Conservation (phyloP, 2,329 filamentous ascomycete species). For the Rhinocladiella similis region DNA sequence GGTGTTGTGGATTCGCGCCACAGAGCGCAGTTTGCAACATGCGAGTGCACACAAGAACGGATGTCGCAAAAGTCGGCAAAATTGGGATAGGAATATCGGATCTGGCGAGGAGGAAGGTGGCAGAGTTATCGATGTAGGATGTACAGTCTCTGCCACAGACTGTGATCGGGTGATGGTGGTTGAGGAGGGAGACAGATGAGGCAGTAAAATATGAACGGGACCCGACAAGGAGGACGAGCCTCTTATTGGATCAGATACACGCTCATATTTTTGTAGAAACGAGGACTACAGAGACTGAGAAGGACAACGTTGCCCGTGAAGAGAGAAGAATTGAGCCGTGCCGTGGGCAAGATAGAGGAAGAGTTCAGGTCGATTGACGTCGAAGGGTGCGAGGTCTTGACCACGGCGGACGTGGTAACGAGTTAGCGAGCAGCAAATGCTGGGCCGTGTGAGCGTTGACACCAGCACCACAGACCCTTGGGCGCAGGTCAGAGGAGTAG, state of each 20-base stretch:
- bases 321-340: not conserved
- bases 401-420: not conserved
- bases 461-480: too few relatives aligned
- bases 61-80: not conserved
- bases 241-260: not conserved
- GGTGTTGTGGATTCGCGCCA: constrained; percentile 18
- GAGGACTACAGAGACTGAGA: not conserved
- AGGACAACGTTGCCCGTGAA: not conserved
- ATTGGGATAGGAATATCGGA: not conserved
- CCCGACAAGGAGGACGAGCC: constrained; percentile 1
- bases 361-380: not conserved
- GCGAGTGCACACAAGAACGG: constrained; percentile 6
- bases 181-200: not conserved
- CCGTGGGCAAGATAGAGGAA: constrained; percentile 1
- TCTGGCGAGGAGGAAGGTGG: not conserved
- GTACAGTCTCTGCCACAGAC: not conserved
- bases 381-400: not conserved
- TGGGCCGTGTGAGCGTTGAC: not conserved
- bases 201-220: constrained; percentile 12
- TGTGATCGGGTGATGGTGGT: not conserved
- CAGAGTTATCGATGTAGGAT: constrained; percentile 1
- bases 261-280: not conserved
- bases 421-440: not conserved
- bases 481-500: too few relatives aligned
- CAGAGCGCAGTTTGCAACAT: constrained; percentile 20